Evolutionary conservation across 768 basidiomycete genomes (phyloP), one percentile per base, ranked within the genome.

Genomic region (Strobilomyces dryophilus): DNA sequence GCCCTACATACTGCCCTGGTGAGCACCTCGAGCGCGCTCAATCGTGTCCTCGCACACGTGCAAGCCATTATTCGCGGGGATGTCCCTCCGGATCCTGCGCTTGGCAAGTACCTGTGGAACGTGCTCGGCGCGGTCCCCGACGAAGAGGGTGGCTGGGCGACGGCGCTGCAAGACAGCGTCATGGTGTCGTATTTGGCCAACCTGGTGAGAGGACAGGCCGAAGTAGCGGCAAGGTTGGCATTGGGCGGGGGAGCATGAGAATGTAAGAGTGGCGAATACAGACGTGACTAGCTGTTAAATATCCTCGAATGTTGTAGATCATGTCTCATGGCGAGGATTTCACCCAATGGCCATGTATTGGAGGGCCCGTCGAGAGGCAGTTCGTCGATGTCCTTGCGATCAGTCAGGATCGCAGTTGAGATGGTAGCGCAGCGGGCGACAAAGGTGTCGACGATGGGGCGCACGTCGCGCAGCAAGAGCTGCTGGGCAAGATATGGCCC

Each of bases 131-230:
- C 85, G n/a, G 84, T 81, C 52, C 81, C 82, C 12, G 84, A 87
- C 32, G 89, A 87, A 70, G 85, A 84, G 64, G 80, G 76, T 53
- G 81, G 80, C 5, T 93, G 92, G 76, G 86, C 88, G 62, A 74
- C 83, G 10, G 84, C 84, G 58, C 72, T 92, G 60, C 89, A 92
- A 84, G 95, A 98, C 66, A 91, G 87, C 24, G 76, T 98, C 58
- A 95, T 95, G 88, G 83, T 98, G 52, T 89, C 91, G 50, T 98
- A 98, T 73, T 78, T 98, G 61, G 89, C 92, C 24, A 95, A 92
- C 69, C 80, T 98, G 61, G 87, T 97, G 54, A 84, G 93, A 61
- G 85, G 92, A 51, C 95, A 98, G 74, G 89, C 91, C 45, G 95
- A 98, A 71, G 83, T 97, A 34, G 92, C 92, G 3, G 82, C 90